Conservation (phyloP, 169 alveolate genomes). For the Cryptosporidium meleagridis region DNA sequence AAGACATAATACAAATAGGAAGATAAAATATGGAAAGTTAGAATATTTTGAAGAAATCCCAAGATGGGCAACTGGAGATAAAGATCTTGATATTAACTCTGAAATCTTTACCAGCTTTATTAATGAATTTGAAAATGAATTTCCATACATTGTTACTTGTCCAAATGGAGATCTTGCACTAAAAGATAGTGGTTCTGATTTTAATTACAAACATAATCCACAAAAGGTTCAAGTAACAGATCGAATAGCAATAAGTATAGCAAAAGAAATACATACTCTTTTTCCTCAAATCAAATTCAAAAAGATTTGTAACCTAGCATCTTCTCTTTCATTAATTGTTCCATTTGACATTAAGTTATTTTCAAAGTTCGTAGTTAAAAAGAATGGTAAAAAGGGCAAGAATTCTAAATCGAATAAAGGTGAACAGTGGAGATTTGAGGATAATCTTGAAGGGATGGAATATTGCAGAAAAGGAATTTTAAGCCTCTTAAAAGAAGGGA, state of each 20-base stretch:
- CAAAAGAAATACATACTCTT: conserved; percentile 43
- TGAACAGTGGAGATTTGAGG: neutral
- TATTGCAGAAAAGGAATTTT: conserved; percentile 59
- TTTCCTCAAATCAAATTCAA: conserved; percentile 29
- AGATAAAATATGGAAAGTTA: neutral
- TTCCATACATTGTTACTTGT: conserved; percentile 59
- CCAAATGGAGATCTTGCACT: conserved; percentile 50
- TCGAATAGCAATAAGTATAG: conserved; percentile 32
- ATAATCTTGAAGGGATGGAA: conserved; percentile 13
- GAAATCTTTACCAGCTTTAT: conserved; percentile 14
- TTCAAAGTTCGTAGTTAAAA: conserved; percentile 13
- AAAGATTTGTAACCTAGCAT: conserved; percentile 22
- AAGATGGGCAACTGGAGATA: conserved; percentile 36
- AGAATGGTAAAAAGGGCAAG: neutral
- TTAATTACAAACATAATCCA: neutral
- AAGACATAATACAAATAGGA: neutral
- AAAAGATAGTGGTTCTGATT: neutral
- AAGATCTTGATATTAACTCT: conserved; percentile 9
- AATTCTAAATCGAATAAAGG: neutral
- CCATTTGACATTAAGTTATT: conserved; percentile 20
- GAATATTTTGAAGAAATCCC: neutral
- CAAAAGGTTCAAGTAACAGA: conserved; percentile 14
- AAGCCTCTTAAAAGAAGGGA: neutral
- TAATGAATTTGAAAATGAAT: conserved; percentile 51
- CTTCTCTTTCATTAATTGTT: conserved; percentile 9